Base-by-base conservation (phyloP, 2,329 filamentous ascomycete species). In the Colletotrichum sidae region DNA sequence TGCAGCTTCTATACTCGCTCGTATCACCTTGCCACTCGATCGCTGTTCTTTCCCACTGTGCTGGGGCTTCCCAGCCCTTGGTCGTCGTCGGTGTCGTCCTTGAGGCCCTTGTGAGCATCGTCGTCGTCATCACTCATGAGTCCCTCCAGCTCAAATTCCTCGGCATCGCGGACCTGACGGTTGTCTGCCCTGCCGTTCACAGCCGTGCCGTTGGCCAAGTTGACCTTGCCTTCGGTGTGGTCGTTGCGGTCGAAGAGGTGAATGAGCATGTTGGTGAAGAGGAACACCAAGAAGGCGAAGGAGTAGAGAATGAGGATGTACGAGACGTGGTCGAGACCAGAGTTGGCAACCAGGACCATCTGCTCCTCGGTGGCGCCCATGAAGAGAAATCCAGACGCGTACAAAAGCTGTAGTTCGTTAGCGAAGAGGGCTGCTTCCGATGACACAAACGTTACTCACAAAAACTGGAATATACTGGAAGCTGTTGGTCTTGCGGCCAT, bases 351-450 rank as follows among this genome's bases (percentile, higher is more conserved):
- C 2, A 97, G 82, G 25, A 83, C 74, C 92, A 98, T 97, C 79
- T 98, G 96, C 80, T 99, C 94, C 76, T 98, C 96, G 1, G 94
- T 98, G 13, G 96, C 95, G 38, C 93, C 92, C 94, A 98, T 97
- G 81, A 99, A 99, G 45, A 99, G 85, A 80, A 98, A 97, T 1
- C 96, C 96, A 4, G 94, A 92, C 6, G 94, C 94, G 73, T 92
- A 97, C 35, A 99, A 86, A 45, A 98, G 85, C 94, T 96, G 66
- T 10, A 9, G 39, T 53, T 6, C 8, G 63, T 76, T 70, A 77
- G 4, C 74, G 25, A 45, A 8, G 51, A 54, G 35, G 49, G 37
- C 13, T 17, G 9, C 10, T 17, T 1, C 3, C 13, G 4, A 60
- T 9, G 33, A 1, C 4, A 1, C 4, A 12, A 45, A 15, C 4